phyloP scores from a whole-genome alignment of 768 basidiomycete genomes.

The Russula earlei region DNA sequence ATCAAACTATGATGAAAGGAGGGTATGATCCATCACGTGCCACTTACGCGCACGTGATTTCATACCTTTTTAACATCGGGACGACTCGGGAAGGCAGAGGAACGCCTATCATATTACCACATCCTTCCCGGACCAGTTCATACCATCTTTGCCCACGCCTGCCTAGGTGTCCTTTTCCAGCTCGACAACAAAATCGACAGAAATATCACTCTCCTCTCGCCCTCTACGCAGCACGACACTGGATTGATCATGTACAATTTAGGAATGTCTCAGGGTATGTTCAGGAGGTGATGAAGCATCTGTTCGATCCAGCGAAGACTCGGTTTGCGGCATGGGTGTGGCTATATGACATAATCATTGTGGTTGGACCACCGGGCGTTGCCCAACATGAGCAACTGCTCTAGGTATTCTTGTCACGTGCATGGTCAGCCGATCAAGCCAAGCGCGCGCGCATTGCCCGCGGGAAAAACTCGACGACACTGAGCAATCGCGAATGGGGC shows the following conservation, averaged over 20 bases:
- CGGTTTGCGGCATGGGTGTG: conserved; percentile 8
- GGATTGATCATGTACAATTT: conserved; percentile 1
- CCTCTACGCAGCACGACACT: neutral
- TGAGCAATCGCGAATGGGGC: no score
- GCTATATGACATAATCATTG: neutral
- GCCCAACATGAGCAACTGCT: no score
- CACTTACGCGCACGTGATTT: neutral
- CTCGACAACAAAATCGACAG: neutral
- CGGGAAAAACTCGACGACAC: no score
- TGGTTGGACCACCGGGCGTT: no score
- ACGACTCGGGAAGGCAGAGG: neutral
- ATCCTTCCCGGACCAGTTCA: neutral
- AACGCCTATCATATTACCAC: conserved; percentile 1
- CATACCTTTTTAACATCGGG: conserved; percentile 10
- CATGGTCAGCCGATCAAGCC: no score
- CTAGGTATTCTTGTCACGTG: no score
- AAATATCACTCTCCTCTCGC: neutral
- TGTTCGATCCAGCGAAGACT: neutral
- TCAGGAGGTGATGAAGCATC: neutral
- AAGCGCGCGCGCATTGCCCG: no score
- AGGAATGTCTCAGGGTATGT: neutral
- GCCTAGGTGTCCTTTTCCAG: conserved; percentile 4
- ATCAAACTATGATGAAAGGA: no score
- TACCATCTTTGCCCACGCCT: neutral
- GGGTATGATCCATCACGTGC: neutral